These are phyloP conservation scores for Plasmodium gaboni DNA, from an alignment of 169 alveolate genomes.

Conservation along the genomic window DNA sequence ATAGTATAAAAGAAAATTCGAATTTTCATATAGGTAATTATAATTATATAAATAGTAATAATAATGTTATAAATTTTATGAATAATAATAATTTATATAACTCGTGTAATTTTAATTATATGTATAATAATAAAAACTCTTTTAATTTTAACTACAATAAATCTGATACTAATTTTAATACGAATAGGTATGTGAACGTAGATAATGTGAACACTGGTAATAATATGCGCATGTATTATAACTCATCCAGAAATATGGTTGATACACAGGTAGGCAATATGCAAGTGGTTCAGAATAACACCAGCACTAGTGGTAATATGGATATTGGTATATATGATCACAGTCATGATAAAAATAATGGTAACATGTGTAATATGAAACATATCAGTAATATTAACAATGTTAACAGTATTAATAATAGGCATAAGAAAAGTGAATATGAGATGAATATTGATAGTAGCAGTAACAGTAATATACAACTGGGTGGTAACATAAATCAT, in stretches of 20 bases:
- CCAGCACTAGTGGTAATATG: neutral
- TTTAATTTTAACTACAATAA: conserved; percentile 56
- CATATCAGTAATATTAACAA: conserved; percentile 1
- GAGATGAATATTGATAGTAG: too few species aligned
- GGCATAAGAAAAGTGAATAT: too few species aligned
- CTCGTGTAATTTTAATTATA: conserved; percentile 44
- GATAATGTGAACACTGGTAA: conserved; percentile 32
- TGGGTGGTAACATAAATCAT: too few species aligned
- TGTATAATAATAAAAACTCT: conserved; percentile 25
- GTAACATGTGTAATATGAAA: conserved; percentile 5
- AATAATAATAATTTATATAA: conserved; percentile 30
- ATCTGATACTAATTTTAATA: conserved; percentile 60
- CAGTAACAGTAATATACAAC: too few species aligned
- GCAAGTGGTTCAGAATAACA: neutral
- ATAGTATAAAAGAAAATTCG: conserved; percentile 44
- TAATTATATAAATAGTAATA: conserved; percentile 27
- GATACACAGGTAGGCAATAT: neutral
- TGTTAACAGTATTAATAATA: too few species aligned
- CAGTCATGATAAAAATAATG: conserved; percentile 6
- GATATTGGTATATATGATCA: neutral
- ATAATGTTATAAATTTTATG: conserved; percentile 22
- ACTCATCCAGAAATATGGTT: conserved; percentile 8
- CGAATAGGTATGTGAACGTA: conserved; percentile 72
- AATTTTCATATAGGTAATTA: conserved; percentile 68
- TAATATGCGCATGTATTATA: conserved; percentile 27